Conservation (phyloP, 371 early-diverging fungal genomes). For the Mucor saturninus region DNA sequence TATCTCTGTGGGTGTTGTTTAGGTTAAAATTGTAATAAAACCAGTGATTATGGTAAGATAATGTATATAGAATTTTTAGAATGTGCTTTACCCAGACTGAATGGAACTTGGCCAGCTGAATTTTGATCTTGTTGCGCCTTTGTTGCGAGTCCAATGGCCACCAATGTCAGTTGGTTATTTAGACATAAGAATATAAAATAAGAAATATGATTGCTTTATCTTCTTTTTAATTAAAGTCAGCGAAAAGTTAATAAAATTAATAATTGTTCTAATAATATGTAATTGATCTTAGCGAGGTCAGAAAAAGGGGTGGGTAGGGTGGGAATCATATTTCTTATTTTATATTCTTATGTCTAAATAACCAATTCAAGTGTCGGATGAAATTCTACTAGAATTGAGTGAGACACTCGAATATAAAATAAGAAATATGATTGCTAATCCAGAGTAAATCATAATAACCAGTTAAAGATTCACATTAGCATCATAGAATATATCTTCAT, state of each 20-base stretch:
- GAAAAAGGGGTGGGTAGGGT: conserved; percentile 1
- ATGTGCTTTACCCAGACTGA: no score
- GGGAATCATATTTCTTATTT: conserved; percentile 11
- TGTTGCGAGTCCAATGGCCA: no score
- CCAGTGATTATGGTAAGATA: no score
- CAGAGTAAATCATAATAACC: not conserved
- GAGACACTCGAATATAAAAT: conserved; percentile 14
- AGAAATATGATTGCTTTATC: not conserved
- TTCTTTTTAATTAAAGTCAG: conserved; percentile 3
- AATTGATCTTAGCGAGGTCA: not conserved
- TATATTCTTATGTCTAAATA: conserved; percentile 10
- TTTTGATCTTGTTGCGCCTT: no score
- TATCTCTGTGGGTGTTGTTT: no score
- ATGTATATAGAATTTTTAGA: no score
- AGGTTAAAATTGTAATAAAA: no score
- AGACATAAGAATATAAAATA: not conserved
- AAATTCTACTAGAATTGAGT: not conserved
- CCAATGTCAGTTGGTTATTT: not conserved
- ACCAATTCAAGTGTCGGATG: conserved; percentile 9
- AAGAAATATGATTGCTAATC: conserved; percentile 14
- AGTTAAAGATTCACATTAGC: not conserved
- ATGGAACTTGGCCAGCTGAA: no score
- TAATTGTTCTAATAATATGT: not conserved
- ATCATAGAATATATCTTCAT: conserved; percentile 7
- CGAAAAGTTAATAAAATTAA: not conserved